These are phyloP conservation scores for Aschersonia sp. DNA, from an alignment of 2,329 filamentous ascomycete genomes.

Conservation along the genomic window DNA sequence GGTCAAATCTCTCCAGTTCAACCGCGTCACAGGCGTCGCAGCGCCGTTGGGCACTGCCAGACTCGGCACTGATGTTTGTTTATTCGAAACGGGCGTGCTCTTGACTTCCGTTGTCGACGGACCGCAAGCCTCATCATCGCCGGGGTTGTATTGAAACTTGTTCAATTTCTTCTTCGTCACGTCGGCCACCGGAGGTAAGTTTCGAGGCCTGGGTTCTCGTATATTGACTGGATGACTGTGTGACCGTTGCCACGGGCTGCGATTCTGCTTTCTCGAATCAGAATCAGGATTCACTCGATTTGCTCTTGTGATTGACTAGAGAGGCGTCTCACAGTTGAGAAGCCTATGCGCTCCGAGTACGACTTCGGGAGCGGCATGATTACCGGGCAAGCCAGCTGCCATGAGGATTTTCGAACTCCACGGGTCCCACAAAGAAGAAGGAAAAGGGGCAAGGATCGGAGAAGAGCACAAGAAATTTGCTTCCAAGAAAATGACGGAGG, in stretches of 20 bases:
- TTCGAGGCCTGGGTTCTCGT: slow-evolving; percentile 18
- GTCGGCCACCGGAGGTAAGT: slow-evolving; percentile 36
- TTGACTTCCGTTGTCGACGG: slow-evolving; percentile 4
- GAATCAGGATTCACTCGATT: slow-evolving; percentile 1
- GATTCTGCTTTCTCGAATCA: slow-evolving; percentile 20
- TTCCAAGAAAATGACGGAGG: neutral
- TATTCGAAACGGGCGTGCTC: neutral
- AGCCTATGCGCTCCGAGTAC: slow-evolving; percentile 21
- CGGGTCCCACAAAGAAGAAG: neutral
- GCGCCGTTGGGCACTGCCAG: neutral
- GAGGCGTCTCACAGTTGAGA: slow-evolving; percentile 15
- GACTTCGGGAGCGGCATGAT: slow-evolving; percentile 25
- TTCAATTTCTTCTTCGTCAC: slow-evolving; percentile 46
- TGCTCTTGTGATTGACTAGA: neutral
- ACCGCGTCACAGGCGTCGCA: slow-evolving; percentile 33
- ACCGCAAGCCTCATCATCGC: slow-evolving; percentile 6
- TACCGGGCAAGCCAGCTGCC: neutral
- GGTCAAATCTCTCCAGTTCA: slow-evolving; percentile 45
- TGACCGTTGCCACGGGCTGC: slow-evolving; percentile 37
- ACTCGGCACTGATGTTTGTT: slow-evolving; percentile 7
- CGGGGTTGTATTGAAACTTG: slow-evolving; percentile 31
- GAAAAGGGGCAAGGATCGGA: neutral
- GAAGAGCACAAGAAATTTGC: neutral
- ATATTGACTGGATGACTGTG: slow-evolving; percentile 32
- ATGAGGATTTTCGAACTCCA: neutral